Evolutionary conservation across 2,329 filamentous ascomycete genomes (phyloP).

Genomic region (Cladosporium halotolerans): DNA sequence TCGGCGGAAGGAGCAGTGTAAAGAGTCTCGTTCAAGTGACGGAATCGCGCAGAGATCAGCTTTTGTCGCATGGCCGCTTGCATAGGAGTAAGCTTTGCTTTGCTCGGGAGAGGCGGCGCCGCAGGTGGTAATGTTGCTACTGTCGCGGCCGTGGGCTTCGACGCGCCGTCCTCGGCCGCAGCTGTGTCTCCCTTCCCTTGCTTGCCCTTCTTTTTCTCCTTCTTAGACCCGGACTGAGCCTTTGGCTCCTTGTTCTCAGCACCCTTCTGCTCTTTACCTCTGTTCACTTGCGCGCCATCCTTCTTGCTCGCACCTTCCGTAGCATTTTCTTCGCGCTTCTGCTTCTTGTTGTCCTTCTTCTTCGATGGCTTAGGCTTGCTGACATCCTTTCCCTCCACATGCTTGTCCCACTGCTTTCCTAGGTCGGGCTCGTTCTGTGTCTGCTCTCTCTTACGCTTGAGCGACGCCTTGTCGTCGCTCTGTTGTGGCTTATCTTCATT

Average conservation of each 20-base stretch:
- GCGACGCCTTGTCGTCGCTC: slow-evolving; percentile 4
- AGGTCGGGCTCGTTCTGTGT: slow-evolving; percentile 63
- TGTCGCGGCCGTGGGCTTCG: neutral
- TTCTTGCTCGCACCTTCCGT: slow-evolving; percentile 15
- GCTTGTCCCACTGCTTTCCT: slow-evolving; percentile 68
- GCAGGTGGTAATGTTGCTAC: slow-evolving; percentile 20
- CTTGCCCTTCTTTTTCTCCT: slow-evolving; percentile 15
- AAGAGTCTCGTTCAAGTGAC: slow-evolving; percentile 91
- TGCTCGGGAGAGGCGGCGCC: slow-evolving; percentile 27
- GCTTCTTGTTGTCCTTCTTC: slow-evolving; percentile 28
- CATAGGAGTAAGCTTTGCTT: slow-evolving; percentile 73
- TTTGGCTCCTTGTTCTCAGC: slow-evolving; percentile 17
- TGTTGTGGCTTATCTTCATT: slow-evolving; percentile 36
- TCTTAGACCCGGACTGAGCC: slow-evolving; percentile 1
- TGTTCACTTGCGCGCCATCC: neutral
- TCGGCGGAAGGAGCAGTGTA: slow-evolving; percentile 85
- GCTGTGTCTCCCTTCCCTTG: slow-evolving; percentile 6
- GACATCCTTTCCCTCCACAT: slow-evolving; percentile 62
- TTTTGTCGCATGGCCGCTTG: slow-evolving; percentile 94
- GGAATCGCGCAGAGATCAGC: slow-evolving; percentile 89
- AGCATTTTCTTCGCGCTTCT: slow-evolving; percentile 19
- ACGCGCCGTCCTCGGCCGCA: slow-evolving; percentile 4
- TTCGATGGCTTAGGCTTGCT: slow-evolving; percentile 30
- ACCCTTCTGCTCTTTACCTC: slow-evolving; percentile 19
- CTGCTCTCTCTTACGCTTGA: slow-evolving; percentile 27